phyloP scores from a whole-genome alignment of 2,329 filamentous ascomycete species.

The Aspergillus jensenii region DNA sequence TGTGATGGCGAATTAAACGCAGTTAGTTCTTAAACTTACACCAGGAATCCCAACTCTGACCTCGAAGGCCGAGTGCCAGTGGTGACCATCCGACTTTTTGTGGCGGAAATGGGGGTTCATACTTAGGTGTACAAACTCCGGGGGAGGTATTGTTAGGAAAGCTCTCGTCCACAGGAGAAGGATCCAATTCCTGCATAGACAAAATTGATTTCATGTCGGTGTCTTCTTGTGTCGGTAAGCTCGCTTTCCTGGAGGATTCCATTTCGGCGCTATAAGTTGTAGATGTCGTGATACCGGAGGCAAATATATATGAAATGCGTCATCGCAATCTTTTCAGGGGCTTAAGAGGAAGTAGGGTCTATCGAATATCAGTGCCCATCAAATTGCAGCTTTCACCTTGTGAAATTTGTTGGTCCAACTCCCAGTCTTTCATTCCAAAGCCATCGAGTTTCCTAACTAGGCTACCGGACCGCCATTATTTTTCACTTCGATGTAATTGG shows the following conservation, averaged over 20 bases:
- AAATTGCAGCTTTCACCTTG: neutral
- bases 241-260: constrained; percentile 12
- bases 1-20: neutral
- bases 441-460: no score
- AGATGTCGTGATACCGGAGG: neutral
- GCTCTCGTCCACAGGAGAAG: constrained; percentile 70
- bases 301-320: neutral
- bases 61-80: constrained; percentile 59
- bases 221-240: constrained; percentile 25
- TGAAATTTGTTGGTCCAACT: neutral
- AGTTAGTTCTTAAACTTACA: constrained; percentile 49
- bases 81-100: constrained; percentile 20
- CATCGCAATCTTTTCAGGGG: neutral
- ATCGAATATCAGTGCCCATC: neutral
- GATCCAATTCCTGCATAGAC: constrained; percentile 76
- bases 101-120: constrained; percentile 12
- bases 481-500: neutral
- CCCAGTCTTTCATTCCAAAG: neutral
- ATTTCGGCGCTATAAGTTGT: constrained; percentile 11
- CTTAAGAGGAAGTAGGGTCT: neutral
- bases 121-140: constrained; percentile 40
- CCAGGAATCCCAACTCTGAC: constrained; percentile 74
- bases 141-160: constrained; percentile 46
- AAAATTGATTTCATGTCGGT: constrained; percentile 51
- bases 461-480: neutral